Base-by-base conservation (phyloP, 2,329 filamentous ascomycete genomes). In the Colletotrichum tabaci region DNA sequence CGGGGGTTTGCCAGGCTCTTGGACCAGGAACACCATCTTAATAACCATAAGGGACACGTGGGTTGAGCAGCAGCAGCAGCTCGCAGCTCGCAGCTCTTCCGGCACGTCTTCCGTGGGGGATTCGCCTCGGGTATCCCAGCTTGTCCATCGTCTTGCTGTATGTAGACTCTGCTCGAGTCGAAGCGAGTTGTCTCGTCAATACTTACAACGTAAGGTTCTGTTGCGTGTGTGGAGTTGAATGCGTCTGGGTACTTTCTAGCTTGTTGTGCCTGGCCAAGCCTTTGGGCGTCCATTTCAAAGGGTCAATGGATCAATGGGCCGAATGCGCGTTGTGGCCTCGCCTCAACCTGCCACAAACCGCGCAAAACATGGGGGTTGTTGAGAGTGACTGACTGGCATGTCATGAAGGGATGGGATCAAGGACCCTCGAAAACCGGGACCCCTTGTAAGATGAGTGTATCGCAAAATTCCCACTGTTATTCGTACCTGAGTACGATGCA, bases 241-340 rank as follows among this genome's bases (percentile, higher is more conserved):
- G 64, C 57, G 52, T 44, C 30, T 30, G 30, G 57, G 46, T 30
- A 8, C 42, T 15, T 50, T 26, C 13, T 1, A 35, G 21, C 8
- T 9, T 10, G 30, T 9, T 10, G 30, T 12, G 4, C 16, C 35
- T 18, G 46, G 64, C 57, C 64, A 71, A 62, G 64, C 42, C 26
- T 18, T 35, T 38, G 26, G 47, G 35, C 57, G 21, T 15, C 49
- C 7, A 53, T 46, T 42, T 13, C 46, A 16, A 42, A 50, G 35
- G 30, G 30, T 35, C 2, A 9, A 35, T 57, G 16, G 23, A 10
- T 30, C n/a, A 15, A 18, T 47, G 16, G 68, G 18, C 38, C 18
- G 57, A 68, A 58, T 49, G 69, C 65, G 60, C 69, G 58, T 68
- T 10, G 53, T 42, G 42, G 60, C n/a, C 68, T 53, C 65, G 68